Base-by-base conservation (phyloP, 2,329 filamentous ascomycete species). In the Sporothrix pallida region DNA sequence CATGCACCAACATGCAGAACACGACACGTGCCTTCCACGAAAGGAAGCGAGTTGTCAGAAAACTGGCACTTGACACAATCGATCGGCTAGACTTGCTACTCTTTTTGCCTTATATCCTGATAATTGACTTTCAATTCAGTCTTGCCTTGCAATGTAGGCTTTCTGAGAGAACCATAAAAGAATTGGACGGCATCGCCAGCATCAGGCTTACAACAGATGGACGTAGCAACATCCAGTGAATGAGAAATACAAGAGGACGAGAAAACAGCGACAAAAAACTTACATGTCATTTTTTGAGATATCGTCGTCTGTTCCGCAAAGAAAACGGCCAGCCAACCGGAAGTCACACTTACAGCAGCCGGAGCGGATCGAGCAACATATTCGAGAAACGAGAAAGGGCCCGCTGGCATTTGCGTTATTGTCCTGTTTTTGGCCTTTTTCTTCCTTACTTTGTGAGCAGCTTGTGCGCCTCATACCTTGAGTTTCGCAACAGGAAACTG, bases 321-420 rank as follows among this genome's bases (percentile, higher is more conserved):
- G 58, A 65, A 37, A 65, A 46, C 15, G 23, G 46, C 15, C 17
- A 65, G 42, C 72, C 72, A 73, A 73, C 72, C 72, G 72, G 72
- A 73, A 73, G 26, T 26, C 42, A 2, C 10, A 54, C 31, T 69
- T 12, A 44, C 10, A 6, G 56, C 56, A 63, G 65, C 65, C 72
- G 72, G 67, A 42, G 20, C 65, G 44, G 56, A 60, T 62, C 23
- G 17, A 46, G n/a, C 46, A 63, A 37, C 6, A 46, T 50, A 56
- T 52, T 23, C 56, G 17, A 31, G 56, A 6, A 58, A 67, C 23
- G 48, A 7, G 8, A 26, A 26, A 26, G 23, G 23, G 23, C 23
- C 3, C 13, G 9, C n/a, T 13, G 37, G 48, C 23, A 23, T 17
- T 26, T n/a, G 37, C 6, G 15, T 26, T n/a, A 15, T 60, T 54